Conservation (phyloP, 306 rosid genomes). For the Citrullus mucosospermus region DNA sequence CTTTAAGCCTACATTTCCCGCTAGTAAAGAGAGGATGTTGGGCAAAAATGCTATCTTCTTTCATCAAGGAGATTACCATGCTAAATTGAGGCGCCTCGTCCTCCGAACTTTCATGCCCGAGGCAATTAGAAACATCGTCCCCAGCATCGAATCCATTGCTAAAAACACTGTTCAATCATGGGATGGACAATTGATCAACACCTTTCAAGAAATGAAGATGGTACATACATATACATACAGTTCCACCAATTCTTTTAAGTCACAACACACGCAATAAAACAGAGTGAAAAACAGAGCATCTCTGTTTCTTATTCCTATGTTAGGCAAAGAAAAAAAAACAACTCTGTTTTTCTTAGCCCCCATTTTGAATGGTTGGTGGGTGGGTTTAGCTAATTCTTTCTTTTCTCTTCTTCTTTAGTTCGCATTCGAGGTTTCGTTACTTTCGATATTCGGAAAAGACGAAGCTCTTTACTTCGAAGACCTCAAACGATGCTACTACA, state of each 20-base stretch:
- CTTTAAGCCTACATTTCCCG: constrained; percentile 91
- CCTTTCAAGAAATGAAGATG: constrained; percentile 85
- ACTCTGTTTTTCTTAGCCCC: constrained; percentile 11
- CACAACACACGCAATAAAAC: not conserved
- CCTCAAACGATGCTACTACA: constrained; percentile 72
- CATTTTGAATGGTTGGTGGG: not conserved
- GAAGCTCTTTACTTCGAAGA: constrained; percentile 59
- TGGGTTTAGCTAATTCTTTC: not conserved
- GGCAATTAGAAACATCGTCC: constrained; percentile 32
- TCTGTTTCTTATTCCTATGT: not conserved
- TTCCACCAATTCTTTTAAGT: not conserved
- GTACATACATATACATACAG: constrained; percentile 15
- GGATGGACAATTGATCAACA: constrained; percentile 51
- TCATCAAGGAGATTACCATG: constrained; percentile 88
- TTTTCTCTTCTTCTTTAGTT: constrained; percentile 18
- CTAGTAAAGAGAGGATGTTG: constrained; percentile 91
- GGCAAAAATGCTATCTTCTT: constrained; percentile 91
- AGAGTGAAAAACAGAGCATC: not conserved
- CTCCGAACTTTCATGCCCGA: constrained; percentile 84
- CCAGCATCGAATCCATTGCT: constrained; percentile 64
- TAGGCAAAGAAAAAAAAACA: too few species aligned
- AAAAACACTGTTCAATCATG: constrained; percentile 44
- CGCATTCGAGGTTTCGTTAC: constrained; percentile 79
- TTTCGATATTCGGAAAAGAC: constrained; percentile 77
- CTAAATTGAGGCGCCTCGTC: constrained; percentile 68